phyloP scores from a whole-genome alignment of 345 rosid species.

The Boechera divaricarpa region DNA sequence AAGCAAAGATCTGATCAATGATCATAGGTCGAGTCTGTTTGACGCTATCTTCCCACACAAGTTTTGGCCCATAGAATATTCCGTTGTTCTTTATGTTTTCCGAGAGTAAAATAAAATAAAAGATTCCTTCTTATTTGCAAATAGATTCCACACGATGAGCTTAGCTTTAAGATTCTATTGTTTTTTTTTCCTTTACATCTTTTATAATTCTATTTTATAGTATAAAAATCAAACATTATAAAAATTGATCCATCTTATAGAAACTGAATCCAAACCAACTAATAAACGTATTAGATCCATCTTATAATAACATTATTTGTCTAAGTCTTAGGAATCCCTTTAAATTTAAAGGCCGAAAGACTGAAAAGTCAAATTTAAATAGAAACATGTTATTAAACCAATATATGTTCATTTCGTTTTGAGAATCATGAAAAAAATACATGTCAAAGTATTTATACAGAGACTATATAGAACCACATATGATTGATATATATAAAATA shows the following conservation, averaged over 20 bases:
- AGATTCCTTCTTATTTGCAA: constrained; percentile 35
- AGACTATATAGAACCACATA: neutral
- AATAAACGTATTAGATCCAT: no score
- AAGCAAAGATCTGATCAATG: constrained; percentile 44
- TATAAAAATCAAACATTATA: neutral
- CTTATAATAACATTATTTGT: neutral
- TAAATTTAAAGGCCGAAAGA: no score
- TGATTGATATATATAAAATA: neutral
- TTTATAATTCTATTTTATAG: neutral
- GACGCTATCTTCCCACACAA: constrained; percentile 39
- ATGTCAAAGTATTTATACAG: neutral
- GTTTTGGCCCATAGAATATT: constrained; percentile 35
- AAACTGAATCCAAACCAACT: neutral
- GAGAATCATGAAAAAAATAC: neutral
- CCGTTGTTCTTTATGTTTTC: constrained; percentile 10
- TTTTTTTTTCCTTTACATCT: neutral
- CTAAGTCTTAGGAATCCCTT: neutral
- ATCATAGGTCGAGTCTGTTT: constrained; percentile 42
- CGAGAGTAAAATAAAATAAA: neutral
- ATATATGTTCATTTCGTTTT: neutral
- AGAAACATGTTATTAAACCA: neutral
- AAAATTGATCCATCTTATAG: neutral
- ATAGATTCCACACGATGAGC: constrained; percentile 33
- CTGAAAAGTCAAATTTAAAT: neutral
- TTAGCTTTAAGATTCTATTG: constrained; percentile 1